Evolutionary conservation across 2,329 filamentous ascomycete genomes (phyloP).

Genomic region (Colletotrichum falcatum): DNA sequence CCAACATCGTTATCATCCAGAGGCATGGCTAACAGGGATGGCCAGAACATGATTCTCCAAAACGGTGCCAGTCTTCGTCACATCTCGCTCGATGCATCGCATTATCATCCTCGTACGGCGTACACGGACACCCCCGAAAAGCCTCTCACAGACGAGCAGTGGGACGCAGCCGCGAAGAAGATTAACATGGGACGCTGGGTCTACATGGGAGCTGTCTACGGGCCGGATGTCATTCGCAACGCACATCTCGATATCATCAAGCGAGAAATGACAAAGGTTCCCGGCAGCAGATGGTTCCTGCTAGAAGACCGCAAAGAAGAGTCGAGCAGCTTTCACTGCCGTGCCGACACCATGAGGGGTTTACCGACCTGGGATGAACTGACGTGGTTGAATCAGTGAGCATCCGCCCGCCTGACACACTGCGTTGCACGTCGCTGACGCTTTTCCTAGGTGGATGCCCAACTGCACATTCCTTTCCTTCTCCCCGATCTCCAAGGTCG

Average conservation of each 20-base stretch:
- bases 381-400: conserved; percentile 49
- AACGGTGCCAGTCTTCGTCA: conserved; percentile 60
- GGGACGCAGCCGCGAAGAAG: conserved; percentile 54
- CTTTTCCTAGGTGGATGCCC: conserved; percentile 50
- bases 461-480: conserved; percentile 59
- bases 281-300: conserved; percentile 31
- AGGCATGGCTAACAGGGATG: neutral
- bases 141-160: conserved; percentile 52
- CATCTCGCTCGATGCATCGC: conserved; percentile 56
- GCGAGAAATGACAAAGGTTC: conserved; percentile 31
- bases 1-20: too few species aligned
- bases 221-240: conserved; percentile 45
- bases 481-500: conserved; percentile 59
- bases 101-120: conserved; percentile 49
- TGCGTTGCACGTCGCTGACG: neutral
- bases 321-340: conserved; percentile 48
- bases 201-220: conserved; percentile 58
- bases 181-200: conserved; percentile 58
- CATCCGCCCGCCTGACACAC: too few species aligned
- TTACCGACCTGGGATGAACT: conserved; percentile 54
- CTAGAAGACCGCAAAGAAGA: conserved; percentile 40
- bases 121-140: conserved; percentile 43
- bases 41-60: conserved; percentile 51
- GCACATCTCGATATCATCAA: conserved; percentile 37
- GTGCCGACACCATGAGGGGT: conserved; percentile 44